Evolutionary conservation across 352 stramenopile species (phyloP).

Genomic region (Poterioochromonas sp.): DNA sequence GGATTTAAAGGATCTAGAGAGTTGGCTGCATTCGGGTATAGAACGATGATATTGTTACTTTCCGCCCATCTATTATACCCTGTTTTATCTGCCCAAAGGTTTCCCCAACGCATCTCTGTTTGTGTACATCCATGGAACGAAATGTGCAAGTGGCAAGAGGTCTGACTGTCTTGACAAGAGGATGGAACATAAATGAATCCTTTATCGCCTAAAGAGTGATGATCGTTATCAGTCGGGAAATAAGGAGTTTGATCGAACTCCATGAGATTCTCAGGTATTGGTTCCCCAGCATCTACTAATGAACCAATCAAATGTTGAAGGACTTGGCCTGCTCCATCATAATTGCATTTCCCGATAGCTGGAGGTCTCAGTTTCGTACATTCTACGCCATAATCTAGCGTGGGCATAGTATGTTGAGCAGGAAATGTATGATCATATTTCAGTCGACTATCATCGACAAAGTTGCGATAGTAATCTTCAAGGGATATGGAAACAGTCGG

Average conservation of each 20-base stretch:
- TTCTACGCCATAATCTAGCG: background rate
- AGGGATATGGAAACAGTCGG: background rate
- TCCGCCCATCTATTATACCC: constrained; percentile 7
- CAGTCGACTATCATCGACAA: background rate
- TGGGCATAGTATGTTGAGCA: background rate
- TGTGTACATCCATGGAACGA: constrained; percentile 3
- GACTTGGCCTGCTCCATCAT: background rate
- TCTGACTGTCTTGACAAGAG: background rate
- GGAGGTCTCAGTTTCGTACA: background rate
- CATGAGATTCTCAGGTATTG: background rate
- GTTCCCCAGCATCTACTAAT: background rate
- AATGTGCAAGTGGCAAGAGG: background rate
- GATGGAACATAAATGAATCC: background rate
- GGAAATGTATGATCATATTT: background rate
- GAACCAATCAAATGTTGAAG: too few relatives aligned
- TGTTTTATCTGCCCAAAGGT: background rate
- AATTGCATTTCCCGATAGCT: background rate
- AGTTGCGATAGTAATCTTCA: background rate
- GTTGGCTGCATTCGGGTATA: background rate
- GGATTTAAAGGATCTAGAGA: background rate
- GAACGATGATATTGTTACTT: background rate
- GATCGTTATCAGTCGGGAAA: background rate
- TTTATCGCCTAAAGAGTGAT: background rate
- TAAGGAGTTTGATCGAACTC: background rate
- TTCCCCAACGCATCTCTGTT: background rate